phyloP scores from a whole-genome alignment of 2,329 filamentous ascomycete genomes.

The Arthrobotrys musiformis region DNA sequence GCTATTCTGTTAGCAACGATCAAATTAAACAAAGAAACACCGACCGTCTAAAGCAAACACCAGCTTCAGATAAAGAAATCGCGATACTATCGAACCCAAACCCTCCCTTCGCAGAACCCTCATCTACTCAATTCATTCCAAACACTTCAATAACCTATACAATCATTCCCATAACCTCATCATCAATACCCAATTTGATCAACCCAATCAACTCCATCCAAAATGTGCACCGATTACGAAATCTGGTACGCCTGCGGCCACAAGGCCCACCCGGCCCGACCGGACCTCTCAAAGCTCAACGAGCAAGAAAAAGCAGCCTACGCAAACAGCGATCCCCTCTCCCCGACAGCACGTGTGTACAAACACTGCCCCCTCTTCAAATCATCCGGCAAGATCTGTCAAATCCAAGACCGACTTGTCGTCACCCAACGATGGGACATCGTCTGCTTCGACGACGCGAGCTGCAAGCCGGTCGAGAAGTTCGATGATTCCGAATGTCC shows the following conservation, averaged over 20 bases:
- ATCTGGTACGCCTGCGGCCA: constrained; percentile 46
- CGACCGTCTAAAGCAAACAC: not conserved
- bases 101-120: not conserved
- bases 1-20: not conserved
- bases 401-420: constrained; percentile 1
- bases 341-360: constrained; percentile 18
- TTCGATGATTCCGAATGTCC: constrained; percentile 18
- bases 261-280: not conserved
- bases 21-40: not conserved
- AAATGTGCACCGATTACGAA: constrained; percentile 48
- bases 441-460: not conserved
- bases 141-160: not conserved
- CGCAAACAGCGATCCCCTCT: not conserved
- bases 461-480: not conserved
- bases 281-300: not conserved
- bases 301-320: constrained; percentile 1
- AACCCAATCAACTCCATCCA: not conserved
- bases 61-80: not conserved
- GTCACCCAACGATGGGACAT: constrained; percentile 23
- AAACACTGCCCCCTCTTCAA: not conserved
- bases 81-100: not conserved
- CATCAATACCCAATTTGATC: too few relatives aligned
- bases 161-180: too few relatives aligned
- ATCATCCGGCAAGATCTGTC: not conserved
- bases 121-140: not conserved